These are phyloP conservation scores for Colletotrichum shisoi DNA, from an alignment of 2,329 filamentous ascomycete species.

Conservation along the genomic window DNA sequence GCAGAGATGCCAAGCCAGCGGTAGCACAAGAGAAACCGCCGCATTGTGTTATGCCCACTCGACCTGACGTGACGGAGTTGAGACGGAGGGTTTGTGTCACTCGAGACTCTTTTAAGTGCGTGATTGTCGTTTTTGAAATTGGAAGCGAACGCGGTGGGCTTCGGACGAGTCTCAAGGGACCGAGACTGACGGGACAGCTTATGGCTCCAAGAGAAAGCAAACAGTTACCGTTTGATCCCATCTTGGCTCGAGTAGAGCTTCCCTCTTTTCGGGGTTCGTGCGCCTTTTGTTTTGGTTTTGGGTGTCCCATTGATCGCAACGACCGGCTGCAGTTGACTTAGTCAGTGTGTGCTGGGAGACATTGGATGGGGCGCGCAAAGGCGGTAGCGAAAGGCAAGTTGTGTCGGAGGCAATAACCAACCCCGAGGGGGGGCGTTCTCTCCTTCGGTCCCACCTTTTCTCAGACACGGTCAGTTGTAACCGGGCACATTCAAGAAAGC, in stretches of 20 bases:
- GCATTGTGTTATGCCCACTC: neutral
- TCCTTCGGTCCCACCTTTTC: neutral
- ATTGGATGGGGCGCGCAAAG: slow-evolving; percentile 4
- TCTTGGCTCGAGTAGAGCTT: slow-evolving; percentile 36
- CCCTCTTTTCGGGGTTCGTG: neutral
- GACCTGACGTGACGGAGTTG: slow-evolving; percentile 6
- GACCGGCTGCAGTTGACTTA: slow-evolving; percentile 21
- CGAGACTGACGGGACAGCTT: neutral
- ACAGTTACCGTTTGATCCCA: slow-evolving; percentile 35
- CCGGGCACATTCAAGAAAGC: slow-evolving; percentile 6
- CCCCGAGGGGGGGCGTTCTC: neutral
- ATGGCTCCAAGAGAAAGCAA: slow-evolving; percentile 20
- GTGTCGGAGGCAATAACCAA: slow-evolving; percentile 3
- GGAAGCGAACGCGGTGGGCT: slow-evolving; percentile 22
- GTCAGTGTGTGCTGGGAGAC: slow-evolving; percentile 19
- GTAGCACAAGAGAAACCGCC: neutral
- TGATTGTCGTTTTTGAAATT: slow-evolving; percentile 8
- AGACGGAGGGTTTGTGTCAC: slow-evolving; percentile 12
- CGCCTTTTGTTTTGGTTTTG: neutral
- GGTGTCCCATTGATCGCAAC: too few relatives aligned
- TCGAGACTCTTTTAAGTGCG: neutral
- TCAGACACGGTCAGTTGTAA: slow-evolving; percentile 7
- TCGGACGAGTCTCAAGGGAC: slow-evolving; percentile 13
- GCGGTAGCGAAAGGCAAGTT: slow-evolving; percentile 9
- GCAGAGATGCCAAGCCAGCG: slow-evolving; percentile 10